Base-by-base conservation (phyloP, 2,329 filamentous ascomycete genomes). In the Neofusicoccum sp. region DNA sequence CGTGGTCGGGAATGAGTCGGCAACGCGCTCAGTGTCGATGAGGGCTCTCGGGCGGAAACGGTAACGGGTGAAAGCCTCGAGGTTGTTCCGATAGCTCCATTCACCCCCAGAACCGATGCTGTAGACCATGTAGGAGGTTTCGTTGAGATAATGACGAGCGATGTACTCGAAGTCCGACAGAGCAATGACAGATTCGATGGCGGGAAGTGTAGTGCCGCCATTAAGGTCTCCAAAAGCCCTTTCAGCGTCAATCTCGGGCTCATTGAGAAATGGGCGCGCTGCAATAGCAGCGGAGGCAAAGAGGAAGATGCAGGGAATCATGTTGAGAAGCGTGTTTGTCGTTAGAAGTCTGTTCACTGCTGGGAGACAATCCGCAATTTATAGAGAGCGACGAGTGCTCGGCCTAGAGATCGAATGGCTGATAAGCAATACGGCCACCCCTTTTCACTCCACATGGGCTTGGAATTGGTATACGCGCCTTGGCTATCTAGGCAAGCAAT, bases 61-160 rank as follows among this genome's bases (percentile, higher is more conserved):
- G 66, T 80, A 82, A 11, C 80, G 77, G 62, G 76, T 73, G 69
- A 77, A 85, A 26, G 79, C 76, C 70, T 85, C 83, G 4, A 84
- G 75, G 70, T 85, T 84, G 69, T 84, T 83, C 47, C 82, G 76
- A 70, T 83, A 84, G 1, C 75, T 73, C 78, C 79, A 84, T 71
- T 84, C 82, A 61, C 81, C 82, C 2, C 75, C 81, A 3, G 81
- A 81, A 26, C 81, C 82, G 64, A 81, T 82, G 61, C 80, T 79
- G 71, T 84, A 84, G 70, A 83, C 84, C 14, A 81, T 82, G 70
- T 81, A 84, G 66, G 80, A 77, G 26, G 70, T 66, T 9, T 65
- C 63, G 60, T 80, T 76, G 65, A 84, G 75, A 64, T 78, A 77
- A 51, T 77, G 75, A 58, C 80, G 73, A 26, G 82, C 82, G 4